These are phyloP conservation scores for Solidago caesia DNA, from an alignment of 129 eudicot genomes.

Conservation along the genomic window DNA sequence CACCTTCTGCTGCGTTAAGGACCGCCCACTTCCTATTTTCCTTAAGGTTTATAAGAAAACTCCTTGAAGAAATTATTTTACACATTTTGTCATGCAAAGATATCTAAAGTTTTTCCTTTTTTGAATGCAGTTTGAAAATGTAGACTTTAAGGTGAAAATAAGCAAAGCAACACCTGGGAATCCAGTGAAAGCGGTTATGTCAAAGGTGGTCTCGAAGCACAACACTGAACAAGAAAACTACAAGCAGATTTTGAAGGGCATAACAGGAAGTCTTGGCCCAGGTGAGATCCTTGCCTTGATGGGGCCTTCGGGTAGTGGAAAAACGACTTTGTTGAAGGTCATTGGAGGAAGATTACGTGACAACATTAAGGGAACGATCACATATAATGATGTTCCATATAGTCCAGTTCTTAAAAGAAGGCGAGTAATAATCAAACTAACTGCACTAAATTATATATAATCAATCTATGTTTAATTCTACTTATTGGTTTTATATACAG, in stretches of 20 bases:
- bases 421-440: conserved; percentile 27
- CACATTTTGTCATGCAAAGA: not conserved
- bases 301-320: conserved; percentile 99
- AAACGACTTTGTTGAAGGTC: conserved; percentile 82
- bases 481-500: conserved; percentile 34
- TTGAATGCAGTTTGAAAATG: conserved; percentile 74
- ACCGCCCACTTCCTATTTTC: conserved; percentile 76
- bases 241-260: conserved; percentile 84
- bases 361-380: conserved; percentile 70
- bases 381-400: conserved; percentile 82
- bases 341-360: conserved; percentile 77
- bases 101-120: conserved; percentile 3
- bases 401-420: conserved; percentile 85
- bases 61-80: not conserved
- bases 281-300: conserved; percentile 91
- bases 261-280: conserved; percentile 91
- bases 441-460: not conserved
- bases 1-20: conserved; percentile 30
- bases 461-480: not conserved
- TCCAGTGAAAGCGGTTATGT: conserved; percentile 66
- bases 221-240: conserved; percentile 53
- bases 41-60: conserved; percentile 52
- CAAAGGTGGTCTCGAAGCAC: conserved; percentile 60
- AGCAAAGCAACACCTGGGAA: conserved; percentile 46
- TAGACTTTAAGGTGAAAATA: conserved; percentile 77